Base-by-base conservation (phyloP, 257 asterid genomes). In the Scutellaria barbata region DNA sequence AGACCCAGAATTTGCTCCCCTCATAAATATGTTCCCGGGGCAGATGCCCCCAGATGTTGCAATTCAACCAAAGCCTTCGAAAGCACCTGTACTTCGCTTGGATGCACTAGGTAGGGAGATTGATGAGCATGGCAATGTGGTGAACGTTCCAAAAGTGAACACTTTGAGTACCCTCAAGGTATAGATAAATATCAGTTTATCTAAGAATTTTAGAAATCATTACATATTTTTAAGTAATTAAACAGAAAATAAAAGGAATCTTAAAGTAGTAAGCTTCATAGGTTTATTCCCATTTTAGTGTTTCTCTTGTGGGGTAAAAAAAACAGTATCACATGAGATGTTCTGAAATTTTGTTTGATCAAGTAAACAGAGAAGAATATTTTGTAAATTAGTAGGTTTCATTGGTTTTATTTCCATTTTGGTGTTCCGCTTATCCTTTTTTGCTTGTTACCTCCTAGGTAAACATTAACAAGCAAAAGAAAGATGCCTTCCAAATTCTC, bases 31-130 rank as follows among this genome's bases (percentile, higher is more conserved):
- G 92, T 92, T 95, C 78, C 98, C 98, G 10, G 98, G 98, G 55
- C 99, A 92, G 80, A 73, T 87, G 78, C 89, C 84, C 43, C 83
- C 90, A 1, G 99, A 95, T 58, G 88, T 85, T 58, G 41, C 89
- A 45, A 71, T 89, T 65, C 99, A 89, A 71, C 88, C 96, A 35
- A 95, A 95, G 82, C 99, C 96, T 59, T 81, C 96, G 11, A 92
- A 86, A 87, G 90, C 89, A 63, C 98, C 98, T 35, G 90, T 89
- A 73, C 97, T 95, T 77, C 97, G 93, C 39, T 81, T 95, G 85
- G 99, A 95, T 88, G 96, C 96, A 58, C 51, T 84, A 22, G 99
- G 99, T 76, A 86, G 99, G 85, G 99, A 95, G 78, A 63, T 95
- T 12, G 99, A 95, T 77, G 99, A 92, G 80, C 94, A 89, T 41